A percentile compares a stretch with the other conserved stretches of the same genome.
Evolutionary conservation across 345 rosid species (phyloP).

Genomic region (Citrus inodora): DNA sequence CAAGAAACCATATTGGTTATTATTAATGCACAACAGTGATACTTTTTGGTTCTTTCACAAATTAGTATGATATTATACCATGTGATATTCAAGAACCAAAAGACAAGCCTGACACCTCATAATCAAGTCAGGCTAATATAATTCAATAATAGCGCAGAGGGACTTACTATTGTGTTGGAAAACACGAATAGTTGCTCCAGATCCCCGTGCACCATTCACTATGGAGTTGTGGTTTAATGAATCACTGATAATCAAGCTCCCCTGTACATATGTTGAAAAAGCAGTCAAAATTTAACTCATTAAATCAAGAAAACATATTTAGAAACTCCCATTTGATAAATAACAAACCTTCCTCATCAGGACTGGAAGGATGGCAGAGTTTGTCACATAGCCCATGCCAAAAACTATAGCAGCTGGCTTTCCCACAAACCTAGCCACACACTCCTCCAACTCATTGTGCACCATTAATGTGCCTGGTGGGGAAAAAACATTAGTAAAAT

Average conservation of each 20-base stretch:
- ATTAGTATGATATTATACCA: not conserved
- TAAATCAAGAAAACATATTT: not conserved
- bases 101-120: not conserved
- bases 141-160: not conserved
- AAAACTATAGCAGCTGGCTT: conserved; percentile 85
- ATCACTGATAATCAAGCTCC: conserved; percentile 88
- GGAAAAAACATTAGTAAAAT: conserved; percentile 14
- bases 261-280: conserved; percentile 39
- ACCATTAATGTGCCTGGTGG: conserved; percentile 64
- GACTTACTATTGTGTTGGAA: conserved; percentile 90
- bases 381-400: conserved; percentile 94
- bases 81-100: not conserved
- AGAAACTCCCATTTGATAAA: not conserved
- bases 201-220: conserved; percentile 95
- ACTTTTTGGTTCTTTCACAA: not conserved
- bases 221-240: conserved; percentile 95
- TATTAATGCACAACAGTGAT: not conserved
- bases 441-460: conserved; percentile 78
- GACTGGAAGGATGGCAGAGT: conserved; percentile 86
- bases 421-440: conserved; percentile 82
- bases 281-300: not conserved
- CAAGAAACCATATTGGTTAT: not conserved
- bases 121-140: not conserved
- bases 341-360: conserved; percentile 71
- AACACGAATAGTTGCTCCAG: conserved; percentile 93